phyloP scores from a whole-genome alignment of 2,329 filamentous ascomycete species.

The Pseudonectria foliicola region DNA sequence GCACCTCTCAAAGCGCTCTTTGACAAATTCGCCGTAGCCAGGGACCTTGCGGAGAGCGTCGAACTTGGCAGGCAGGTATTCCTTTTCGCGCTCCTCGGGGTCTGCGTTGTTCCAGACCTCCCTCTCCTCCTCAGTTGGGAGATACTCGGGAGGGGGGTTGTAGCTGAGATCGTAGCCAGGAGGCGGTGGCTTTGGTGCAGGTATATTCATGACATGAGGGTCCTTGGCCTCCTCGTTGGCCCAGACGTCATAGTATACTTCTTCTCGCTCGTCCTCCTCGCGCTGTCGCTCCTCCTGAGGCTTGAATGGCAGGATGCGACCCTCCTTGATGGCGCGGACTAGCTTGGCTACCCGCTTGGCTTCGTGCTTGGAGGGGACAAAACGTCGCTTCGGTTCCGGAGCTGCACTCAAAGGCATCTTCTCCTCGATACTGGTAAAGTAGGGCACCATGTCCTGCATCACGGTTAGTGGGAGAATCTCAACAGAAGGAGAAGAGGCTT shows the following conservation, averaged over 20 bases:
- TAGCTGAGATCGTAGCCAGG: conserved; percentile 95
- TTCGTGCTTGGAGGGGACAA: conserved; percentile 94
- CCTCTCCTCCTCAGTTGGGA: conserved; percentile 79
- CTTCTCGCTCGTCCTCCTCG: conserved; percentile 64
- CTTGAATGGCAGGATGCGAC: conserved; percentile 85
- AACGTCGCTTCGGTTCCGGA: conserved; percentile 91
- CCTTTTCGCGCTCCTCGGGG: conserved; percentile 82
- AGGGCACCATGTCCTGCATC: conserved; percentile 72
- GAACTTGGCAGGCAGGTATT: conserved; percentile 78
- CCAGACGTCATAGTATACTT: conserved; percentile 84
- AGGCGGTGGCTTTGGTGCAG: conserved; percentile 86
- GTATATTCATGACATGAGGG: conserved; percentile 88
- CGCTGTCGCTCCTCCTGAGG: conserved; percentile 60
- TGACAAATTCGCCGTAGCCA: conserved; percentile 82
- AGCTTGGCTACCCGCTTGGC: conserved; percentile 95
- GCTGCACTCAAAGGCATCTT: conserved; percentile 92
- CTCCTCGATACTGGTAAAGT: conserved; percentile 85
- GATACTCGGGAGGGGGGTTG: conserved; percentile 89
- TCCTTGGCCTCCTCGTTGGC: conserved; percentile 79
- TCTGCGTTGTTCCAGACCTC: conserved; percentile 79
- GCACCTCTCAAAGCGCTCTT: conserved; percentile 93
- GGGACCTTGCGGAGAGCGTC: conserved; percentile 84
- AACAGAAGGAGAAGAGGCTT: not conserved
- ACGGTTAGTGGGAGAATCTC: conserved; percentile 7
- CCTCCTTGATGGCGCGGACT: conserved; percentile 90